Base-by-base conservation (phyloP, 345 rosid genomes). In the Brassica juncea region DNA sequence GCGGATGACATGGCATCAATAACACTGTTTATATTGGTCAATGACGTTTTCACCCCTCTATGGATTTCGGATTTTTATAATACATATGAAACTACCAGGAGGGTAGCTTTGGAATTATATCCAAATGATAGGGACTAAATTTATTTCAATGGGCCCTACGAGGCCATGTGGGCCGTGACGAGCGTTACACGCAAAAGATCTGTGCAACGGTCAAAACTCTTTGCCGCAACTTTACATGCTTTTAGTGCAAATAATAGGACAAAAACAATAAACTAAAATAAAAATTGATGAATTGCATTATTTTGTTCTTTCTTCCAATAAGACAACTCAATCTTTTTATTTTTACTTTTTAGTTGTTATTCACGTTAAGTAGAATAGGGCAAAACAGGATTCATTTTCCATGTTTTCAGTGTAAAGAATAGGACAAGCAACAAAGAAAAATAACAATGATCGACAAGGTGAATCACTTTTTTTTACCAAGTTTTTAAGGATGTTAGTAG, bases 161-260 rank as follows among this genome's bases (percentile, higher is more conserved):
- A 14, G 3, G 34, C 71, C 71, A 80, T 74, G 79, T 80, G 83
- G 83, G 83, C 79, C 71, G 79, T 14, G 31, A 7, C 15, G 79
- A 80, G 79, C 75, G 79, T 63, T 69, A 74, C 83, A 74, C 83
- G 83, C 79, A 63, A 80, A 80, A 80, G 79, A 68, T 70, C 10
- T 54, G 64, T 2, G 67, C 75, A 80, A 80, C 83, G 83, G 83
- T 80, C 83, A 79, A 62, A 4, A 74, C 67, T 74, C 79, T 74
- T 72, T 42, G 32, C 75, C 42, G 21, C 71, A 68, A 63, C 76
- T 62, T 31, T 79, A 37, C 64, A 44, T 73, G 71, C 70, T 44
- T 70, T 35, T 6, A 42, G 58, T 12, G 16, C 3, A 59, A 39
- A 42, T 14, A 57, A 67, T 67, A 73, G 2, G 73, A 78, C 73